A percentile compares a stretch with the other conserved stretches of the same genome.
These are phyloP conservation scores for Yamadazyma friedrichii DNA, from an alignment of 1,139 yeast species.

Conservation along the genomic window DNA sequence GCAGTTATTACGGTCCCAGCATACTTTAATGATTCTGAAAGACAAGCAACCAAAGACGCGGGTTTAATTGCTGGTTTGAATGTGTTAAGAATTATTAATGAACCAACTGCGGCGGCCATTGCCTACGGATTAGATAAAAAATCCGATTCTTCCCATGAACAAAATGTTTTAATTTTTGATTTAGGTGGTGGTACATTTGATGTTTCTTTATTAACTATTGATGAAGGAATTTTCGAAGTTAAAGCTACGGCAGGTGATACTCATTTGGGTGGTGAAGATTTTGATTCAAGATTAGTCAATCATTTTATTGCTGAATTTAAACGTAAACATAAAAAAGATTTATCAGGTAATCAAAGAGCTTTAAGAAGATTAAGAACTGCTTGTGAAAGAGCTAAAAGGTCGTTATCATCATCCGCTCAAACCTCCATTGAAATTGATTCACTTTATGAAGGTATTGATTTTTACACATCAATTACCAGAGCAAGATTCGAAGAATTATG, in stretches of 20 bases:
- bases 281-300: conserved; percentile 33
- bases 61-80: conserved; percentile 59
- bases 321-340: conserved; percentile 37
- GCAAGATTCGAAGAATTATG: conserved; percentile 46
- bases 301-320: conserved; percentile 36
- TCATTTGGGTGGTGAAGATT: conserved; percentile 91
- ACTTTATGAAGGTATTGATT: conserved; percentile 38
- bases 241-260: conserved; percentile 99
- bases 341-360: conserved; percentile 35
- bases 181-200: conserved; percentile 99
- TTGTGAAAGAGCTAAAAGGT: conserved; percentile 43
- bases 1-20: conserved; percentile 74
- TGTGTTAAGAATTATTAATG: conserved; percentile 56
- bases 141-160: conserved; percentile 55
- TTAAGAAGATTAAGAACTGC: conserved; percentile 44
- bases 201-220: conserved; percentile 88
- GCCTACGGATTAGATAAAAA: conserved; percentile 70
- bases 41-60: conserved; percentile 62
- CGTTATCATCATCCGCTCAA: conserved; percentile 40
- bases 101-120: conserved; percentile 62
- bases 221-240: conserved; percentile 94
- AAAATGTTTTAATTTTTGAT: conserved; percentile 88
- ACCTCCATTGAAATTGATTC: conserved; percentile 43
- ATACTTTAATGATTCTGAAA: conserved; percentile 57
- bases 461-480: conserved; percentile 42